phyloP scores from a whole-genome alignment of 2,329 filamentous ascomycete species.

The Alternaria conjuncta region DNA sequence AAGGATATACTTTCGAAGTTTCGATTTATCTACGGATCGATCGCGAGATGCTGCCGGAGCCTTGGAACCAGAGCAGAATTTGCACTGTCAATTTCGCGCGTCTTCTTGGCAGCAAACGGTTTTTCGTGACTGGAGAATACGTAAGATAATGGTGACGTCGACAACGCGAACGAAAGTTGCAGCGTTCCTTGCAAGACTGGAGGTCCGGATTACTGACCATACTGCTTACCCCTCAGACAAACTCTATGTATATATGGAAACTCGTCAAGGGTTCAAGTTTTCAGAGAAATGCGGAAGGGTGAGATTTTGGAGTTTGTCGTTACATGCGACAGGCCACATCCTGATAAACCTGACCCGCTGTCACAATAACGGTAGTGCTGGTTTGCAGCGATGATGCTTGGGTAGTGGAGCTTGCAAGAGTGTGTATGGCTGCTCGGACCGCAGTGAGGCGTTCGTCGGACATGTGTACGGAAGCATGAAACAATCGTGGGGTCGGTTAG shows the following conservation, averaged over 20 bases:
- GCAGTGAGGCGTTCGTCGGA: not conserved
- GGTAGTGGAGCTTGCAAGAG: not conserved
- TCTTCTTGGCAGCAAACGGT: not conserved
- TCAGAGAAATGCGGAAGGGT: not conserved
- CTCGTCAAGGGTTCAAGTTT: not conserved
- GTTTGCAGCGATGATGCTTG: conserved; percentile 1
- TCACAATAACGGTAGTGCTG: not conserved
- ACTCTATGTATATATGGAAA: not conserved
- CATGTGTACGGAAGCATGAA: not conserved
- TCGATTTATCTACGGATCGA: not conserved
- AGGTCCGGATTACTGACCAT: not conserved
- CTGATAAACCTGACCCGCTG: not conserved
- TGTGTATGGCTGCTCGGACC: not conserved
- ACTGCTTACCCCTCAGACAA: not conserved
- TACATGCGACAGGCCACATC: not conserved
- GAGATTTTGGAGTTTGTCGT: not conserved
- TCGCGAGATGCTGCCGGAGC: not conserved
- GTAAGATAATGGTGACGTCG: not conserved
- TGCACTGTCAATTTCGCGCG: conserved; percentile 1
- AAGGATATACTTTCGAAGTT: not conserved
- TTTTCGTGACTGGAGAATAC: not conserved
- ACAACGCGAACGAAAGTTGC: not conserved
- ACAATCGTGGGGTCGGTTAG: not conserved
- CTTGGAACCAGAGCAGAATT: not conserved
- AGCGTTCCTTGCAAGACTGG: not conserved